Base-by-base conservation (phyloP, 2,329 filamentous ascomycete species). In the Alternaria novae-zelandiae region DNA sequence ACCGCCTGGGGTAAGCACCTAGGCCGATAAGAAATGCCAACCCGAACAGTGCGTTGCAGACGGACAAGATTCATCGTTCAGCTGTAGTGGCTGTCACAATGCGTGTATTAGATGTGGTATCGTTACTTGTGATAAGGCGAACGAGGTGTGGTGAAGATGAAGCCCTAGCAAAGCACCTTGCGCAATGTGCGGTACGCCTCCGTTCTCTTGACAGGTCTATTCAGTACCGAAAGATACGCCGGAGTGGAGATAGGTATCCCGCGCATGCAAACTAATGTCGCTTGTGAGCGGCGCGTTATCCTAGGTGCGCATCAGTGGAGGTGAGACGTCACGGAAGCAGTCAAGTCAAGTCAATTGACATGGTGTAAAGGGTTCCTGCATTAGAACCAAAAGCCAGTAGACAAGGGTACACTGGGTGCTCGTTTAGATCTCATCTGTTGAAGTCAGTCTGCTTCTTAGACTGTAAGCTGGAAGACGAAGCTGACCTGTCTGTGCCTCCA, bases 1-100 rank as follows among this genome's bases (percentile, higher is more conserved):
- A 53, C 56, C 45, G 57, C 57, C 59, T 64, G 58, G 68, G 65
- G 49, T 58, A 56, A 32, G 46, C 55, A 57, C 20, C 36, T 41
- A 26, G 53, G 25, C 47, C 17, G 30, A 61, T 59, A 57, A 63
- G 45, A 49, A 62, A 56, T 44, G 49, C 53, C 55, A 54, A 10
- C 30, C 32, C 59, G 59, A 41, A 61, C 54, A 49, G 46, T 64
- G 53, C 58, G 55, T 28, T 57, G 56, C 51, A 53, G 41, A 51
- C 46, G 30, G 13, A 57, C 30, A 45, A 47, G n/a, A 41, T 13
- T n/a, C 26, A 15, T 54, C 26, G 36, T 21, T 21, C 49, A 44
- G 41, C 45, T 45, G 17, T 54, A n/a, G 36, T 23, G 20, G 32
- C 12, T 51, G 49, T 30, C 13, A 51, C 15, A 55, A 51, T 51